Evolutionary conservation across 2,329 filamentous ascomycete species (phyloP).

Genomic region (Cryphonectria carpinicola): DNA sequence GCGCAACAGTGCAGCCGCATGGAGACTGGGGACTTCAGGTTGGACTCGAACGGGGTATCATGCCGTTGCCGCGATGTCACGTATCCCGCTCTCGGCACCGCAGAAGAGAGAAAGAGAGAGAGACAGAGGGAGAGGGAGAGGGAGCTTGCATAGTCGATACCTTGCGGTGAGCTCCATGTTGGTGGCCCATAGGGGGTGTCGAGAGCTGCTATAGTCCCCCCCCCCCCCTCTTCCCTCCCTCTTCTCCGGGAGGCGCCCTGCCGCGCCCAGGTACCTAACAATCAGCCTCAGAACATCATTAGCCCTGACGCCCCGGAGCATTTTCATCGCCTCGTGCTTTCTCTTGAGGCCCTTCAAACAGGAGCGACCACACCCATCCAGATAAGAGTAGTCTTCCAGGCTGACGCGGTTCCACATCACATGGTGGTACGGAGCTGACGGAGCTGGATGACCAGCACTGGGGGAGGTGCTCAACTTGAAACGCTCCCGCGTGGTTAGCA

Average conservation of each 20-base stretch:
- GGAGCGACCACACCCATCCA: not conserved
- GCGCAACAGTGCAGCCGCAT: constrained; percentile 15
- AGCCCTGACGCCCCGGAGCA: not conserved
- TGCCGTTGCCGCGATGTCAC: constrained; percentile 10
- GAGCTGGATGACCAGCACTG: constrained; percentile 18
- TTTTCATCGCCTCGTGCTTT: not conserved
- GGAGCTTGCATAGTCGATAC: constrained; percentile 7
- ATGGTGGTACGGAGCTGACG: constrained; percentile 12
- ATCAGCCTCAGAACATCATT: constrained; percentile 5
- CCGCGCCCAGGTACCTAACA: constrained; percentile 3
- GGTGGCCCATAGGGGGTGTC: not conserved
- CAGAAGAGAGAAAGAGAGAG: not conserved
- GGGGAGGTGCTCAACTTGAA: constrained; percentile 25
- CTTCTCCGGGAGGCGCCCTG: not conserved
- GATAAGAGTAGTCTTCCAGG: not conserved
- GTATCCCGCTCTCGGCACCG: not conserved
- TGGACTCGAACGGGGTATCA: not conserved
- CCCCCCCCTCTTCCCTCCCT: not conserved
- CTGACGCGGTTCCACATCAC: constrained; percentile 19
- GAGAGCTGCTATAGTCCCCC: not conserved
- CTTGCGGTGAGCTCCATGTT: constrained; percentile 1
- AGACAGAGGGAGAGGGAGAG: not conserved
- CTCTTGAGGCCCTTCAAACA: not conserved
- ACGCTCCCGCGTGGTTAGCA: constrained; percentile 21
- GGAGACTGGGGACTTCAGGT: not conserved